Evolutionary conservation across 177 flowering plant genomes (phyloP), one percentile per base, ranked within the genome.

Genomic region (Telopea speciosissima): DNA sequence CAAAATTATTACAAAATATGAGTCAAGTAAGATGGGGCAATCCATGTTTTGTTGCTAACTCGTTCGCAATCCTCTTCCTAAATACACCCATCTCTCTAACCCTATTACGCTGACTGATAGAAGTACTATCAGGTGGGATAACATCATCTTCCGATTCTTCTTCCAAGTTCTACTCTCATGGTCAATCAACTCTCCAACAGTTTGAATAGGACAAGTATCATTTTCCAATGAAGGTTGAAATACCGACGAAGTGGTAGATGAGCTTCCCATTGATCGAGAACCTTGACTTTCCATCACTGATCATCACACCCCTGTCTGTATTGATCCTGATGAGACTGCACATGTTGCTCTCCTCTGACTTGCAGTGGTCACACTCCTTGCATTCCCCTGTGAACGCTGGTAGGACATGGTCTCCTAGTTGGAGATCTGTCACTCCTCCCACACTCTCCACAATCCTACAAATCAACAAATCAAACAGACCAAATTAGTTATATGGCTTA

Each of bases 301-400:
- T 69, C 93, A 86, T 88, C 10, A 76, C 83, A 25, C 86, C 88
- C 68, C 90, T 74, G 14, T 85, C 91, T 0, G 90, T 86, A 62
- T 88, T 88, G 61, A 89, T 88, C 72, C 91, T 76, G 8, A 89
- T 87, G 62, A 88, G 87, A 26, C 88, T 90, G 73, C 90, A 89
- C 91, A 89, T 79, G 79, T 88, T 88, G 84, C 90, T 85, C 70
- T 87, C 89, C 70, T 87, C 90, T 1, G 89, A 87, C 31, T 81
- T 77, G 59, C 89, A 87, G 69, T 87, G 89, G 10, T 72, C 66
- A 33, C 92, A 88, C n/a, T 85, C 84, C 71, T 63, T 65, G 74
- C 92, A 88, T 61, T 87, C 92, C 17, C 92, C 92, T 0, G 86
- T 88, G 81, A 88, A 85, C 44, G 87, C 80, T 3, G 88, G 90